Evolutionary conservation across 2,329 filamentous ascomycete species (phyloP).

Genomic region (Rachicladosporium sp.): DNA sequence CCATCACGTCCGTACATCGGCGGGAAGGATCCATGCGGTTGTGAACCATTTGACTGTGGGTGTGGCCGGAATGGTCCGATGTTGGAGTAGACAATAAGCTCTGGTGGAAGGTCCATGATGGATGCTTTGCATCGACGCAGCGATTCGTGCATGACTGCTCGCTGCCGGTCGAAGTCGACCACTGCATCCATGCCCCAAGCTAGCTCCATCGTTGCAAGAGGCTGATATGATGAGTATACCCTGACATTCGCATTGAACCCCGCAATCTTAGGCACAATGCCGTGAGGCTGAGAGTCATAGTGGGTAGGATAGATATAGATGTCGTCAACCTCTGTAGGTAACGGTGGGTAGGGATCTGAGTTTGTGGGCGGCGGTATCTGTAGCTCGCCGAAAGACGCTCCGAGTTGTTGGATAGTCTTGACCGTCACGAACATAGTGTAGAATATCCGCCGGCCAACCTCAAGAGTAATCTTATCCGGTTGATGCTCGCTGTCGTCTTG

Average conservation of each 20-base stretch:
- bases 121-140: conserved; percentile 58
- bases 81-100: conserved; percentile 48
- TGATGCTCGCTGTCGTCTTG: conserved; percentile 24
- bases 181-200: conserved; percentile 68
- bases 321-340: conserved; percentile 75
- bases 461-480: conserved; percentile 35
- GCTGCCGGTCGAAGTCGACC: conserved; percentile 66
- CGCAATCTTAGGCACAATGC: conserved; percentile 55
- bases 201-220: conserved; percentile 66
- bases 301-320: conserved; percentile 62
- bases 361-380: conserved; percentile 66
- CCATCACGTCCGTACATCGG: neutral
- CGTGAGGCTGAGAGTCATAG: conserved; percentile 57
- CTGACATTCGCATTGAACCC: conserved; percentile 72
- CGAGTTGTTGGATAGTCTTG: conserved; percentile 62
- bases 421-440: conserved; percentile 69
- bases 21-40: conserved; percentile 12
- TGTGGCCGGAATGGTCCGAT: conserved; percentile 23
- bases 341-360: conserved; percentile 62
- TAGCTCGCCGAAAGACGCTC: conserved; percentile 57
- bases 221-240: conserved; percentile 70
- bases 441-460: conserved; percentile 54
- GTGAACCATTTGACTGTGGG: conserved; percentile 11
- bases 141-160: conserved; percentile 57
- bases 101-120: conserved; percentile 54